Base-by-base conservation (phyloP, 768 basidiomycete species). In the Hericium alpestre region DNA sequence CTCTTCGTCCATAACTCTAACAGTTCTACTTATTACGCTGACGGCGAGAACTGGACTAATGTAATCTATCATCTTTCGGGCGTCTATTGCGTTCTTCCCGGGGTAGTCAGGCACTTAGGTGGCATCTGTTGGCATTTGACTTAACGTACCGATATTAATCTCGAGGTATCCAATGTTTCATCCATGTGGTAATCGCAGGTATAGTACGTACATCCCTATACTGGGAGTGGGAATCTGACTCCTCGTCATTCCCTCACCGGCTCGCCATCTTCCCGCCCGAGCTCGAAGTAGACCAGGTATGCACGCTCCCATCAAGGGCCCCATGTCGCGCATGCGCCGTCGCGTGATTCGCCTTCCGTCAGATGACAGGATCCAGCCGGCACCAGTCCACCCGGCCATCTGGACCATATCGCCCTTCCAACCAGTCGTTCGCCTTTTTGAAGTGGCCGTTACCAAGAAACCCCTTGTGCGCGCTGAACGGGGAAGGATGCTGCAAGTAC, bases 401-500 rank as follows among this genome's bases (percentile, higher is more conserved):
- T 23, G 73, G 63, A 6, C 93, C 93, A 65, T 96, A 94, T 63
- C 81, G 83, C 57, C 76, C 65, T 67, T 81, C 80, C 23, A 97
- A 73, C 94, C 94, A 97, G 55, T 85, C 79, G 66, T 96, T 95
- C 46, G 92, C 89, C 58, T 79, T 73, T 65, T 77, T 82, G 74
- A 97, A 97, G 71, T 96, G 94, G 52, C 81, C 82, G 68, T 93
- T 94, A 51, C 90, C 92, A 60, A 90, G 69, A 73, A 94, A 96
- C 10, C 93, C 93, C 57, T 78, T 77, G 61, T 78, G 71, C 3
- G 87, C 93, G 54, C 87, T 84, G 16, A 83, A 71, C 6, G 93
- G 93, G 27, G 87, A 91, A 16, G 93, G 93, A 71, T 96, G 93
- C 80, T 89, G 70, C 49, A 38, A 54, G 32, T 43, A 53, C 48